These are phyloP conservation scores for Coemansia sp. DNA, from an alignment of 192 early-diverging fungal genomes.

Conservation along the genomic window DNA sequence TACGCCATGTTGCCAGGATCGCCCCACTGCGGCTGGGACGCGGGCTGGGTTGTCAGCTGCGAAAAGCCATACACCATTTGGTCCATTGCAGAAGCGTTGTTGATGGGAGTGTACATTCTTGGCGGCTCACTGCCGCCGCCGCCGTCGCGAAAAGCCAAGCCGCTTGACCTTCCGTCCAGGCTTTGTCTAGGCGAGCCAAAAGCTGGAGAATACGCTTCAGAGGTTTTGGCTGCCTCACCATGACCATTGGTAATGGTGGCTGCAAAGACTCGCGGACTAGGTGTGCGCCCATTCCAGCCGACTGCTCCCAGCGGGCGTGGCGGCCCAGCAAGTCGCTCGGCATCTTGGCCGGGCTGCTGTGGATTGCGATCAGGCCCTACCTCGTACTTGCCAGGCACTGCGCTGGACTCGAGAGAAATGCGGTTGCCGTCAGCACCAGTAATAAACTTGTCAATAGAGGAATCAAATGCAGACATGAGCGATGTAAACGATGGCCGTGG, in stretches of 20 bases:
- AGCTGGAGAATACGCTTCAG: slow-evolving; percentile 3
- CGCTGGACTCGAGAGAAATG: slow-evolving; percentile 20
- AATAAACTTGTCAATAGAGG: slow-evolving; percentile 61
- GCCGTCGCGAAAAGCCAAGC: not conserved
- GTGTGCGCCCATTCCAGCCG: slow-evolving; percentile 11
- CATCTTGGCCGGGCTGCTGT: not conserved
- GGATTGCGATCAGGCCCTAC: slow-evolving; percentile 23
- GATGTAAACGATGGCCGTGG: slow-evolving; percentile 48
- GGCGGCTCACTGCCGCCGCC: slow-evolving; percentile 14
- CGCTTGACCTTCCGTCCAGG: slow-evolving; percentile 21
- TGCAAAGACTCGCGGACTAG: slow-evolving; percentile 3
- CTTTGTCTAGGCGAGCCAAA: slow-evolving; percentile 27
- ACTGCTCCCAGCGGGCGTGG: slow-evolving; percentile 12
- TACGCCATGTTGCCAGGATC: slow-evolving; percentile 3
- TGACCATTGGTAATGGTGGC: not conserved
- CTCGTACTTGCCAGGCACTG: slow-evolving; percentile 23
- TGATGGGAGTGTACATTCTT: slow-evolving; percentile 36
- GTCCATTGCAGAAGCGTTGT: slow-evolving; percentile 6
- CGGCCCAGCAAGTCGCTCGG: slow-evolving; percentile 2
- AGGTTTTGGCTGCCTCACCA: not conserved
- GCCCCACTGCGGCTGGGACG: slow-evolving; percentile 32
- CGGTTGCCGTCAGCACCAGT: slow-evolving; percentile 52
- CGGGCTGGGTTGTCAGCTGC: not conserved
- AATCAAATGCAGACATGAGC: slow-evolving; percentile 55
- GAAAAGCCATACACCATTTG: not conserved